Percentiles rank a stretch among this genome's conserved stretches.
Conservation (phyloP, 2,329 filamentous ascomycete species). For the Didymella lethalis region DNA sequence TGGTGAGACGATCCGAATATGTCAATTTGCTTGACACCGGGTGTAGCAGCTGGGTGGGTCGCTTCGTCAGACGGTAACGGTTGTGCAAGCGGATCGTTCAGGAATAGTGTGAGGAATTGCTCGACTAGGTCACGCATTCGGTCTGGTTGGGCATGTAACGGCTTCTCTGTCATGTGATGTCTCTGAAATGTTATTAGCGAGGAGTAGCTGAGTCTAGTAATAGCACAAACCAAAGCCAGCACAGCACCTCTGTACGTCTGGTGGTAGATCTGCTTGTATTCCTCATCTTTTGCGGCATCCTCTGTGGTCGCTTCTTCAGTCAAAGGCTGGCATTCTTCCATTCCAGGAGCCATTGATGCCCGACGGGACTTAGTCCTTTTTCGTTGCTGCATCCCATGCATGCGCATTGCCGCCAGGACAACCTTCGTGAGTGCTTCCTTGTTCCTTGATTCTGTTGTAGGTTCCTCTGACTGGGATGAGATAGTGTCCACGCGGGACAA, state of each 20-base stretch:
- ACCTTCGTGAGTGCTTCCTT: conserved; percentile 60
- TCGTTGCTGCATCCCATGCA: conserved; percentile 58
- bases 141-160: conserved; percentile 53
- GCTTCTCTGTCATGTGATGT: conserved; percentile 48
- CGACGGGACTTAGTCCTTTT: conserved; percentile 46
- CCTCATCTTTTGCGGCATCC: conserved; percentile 55
- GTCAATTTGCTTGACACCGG: conserved; percentile 33
- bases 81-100: conserved; percentile 53
- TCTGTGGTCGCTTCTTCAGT: conserved; percentile 33
- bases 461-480: conserved; percentile 40
- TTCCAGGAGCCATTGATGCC: conserved; percentile 34
- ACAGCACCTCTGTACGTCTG: conserved; percentile 59
- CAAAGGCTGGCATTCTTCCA: conserved; percentile 24
- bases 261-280: conserved; percentile 62
- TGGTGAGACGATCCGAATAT: conserved; percentile 35
- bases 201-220: background rate
- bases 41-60: conserved; percentile 36
- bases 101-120: conserved; percentile 56
- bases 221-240: conserved; percentile 54
- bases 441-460: conserved; percentile 53
- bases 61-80: conserved; percentile 24
- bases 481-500: conserved; percentile 48
- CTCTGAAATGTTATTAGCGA: conserved; percentile 36
- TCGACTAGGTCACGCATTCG: conserved; percentile 59
- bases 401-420: conserved; percentile 62